Evolutionary conservation across 2,329 filamentous ascomycete species (phyloP).

Genomic region (Penicillium paneum): DNA sequence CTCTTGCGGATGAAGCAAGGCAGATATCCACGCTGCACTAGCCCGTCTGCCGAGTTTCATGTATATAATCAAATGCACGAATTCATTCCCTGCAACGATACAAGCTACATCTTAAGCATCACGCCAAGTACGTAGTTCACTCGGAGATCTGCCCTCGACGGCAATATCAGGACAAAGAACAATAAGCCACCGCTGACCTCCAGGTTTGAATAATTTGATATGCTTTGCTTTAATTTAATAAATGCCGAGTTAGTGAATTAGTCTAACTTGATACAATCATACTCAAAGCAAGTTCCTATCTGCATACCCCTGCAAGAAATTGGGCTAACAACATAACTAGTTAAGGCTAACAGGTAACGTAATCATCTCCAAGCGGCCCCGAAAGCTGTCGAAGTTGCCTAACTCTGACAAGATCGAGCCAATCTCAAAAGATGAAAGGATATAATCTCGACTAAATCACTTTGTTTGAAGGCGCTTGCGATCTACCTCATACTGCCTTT

Average conservation of each 20-base stretch:
- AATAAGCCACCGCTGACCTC: no score
- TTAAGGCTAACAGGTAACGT: neutral
- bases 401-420: neutral
- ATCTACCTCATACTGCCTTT: neutral
- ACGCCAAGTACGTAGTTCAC: neutral
- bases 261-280: no score
- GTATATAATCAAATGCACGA: slow-evolving; percentile 2
- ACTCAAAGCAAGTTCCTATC: no score
- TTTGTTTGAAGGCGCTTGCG: neutral
- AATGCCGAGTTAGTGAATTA: no score
- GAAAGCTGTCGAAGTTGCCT: neutral
- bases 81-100: neutral
- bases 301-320: neutral
- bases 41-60: neutral
- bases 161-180: no score
- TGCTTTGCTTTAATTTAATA: no score
- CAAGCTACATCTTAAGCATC: neutral
- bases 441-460: neutral
- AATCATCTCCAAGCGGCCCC: neutral
- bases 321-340: neutral
- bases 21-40: neutral
- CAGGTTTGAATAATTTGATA: no score
- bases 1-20: neutral
- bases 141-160: no score
- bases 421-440: neutral